phyloP scores from a whole-genome alignment of 768 basidiomycete species.

The Cystofilobasidium bisporidii region DNA sequence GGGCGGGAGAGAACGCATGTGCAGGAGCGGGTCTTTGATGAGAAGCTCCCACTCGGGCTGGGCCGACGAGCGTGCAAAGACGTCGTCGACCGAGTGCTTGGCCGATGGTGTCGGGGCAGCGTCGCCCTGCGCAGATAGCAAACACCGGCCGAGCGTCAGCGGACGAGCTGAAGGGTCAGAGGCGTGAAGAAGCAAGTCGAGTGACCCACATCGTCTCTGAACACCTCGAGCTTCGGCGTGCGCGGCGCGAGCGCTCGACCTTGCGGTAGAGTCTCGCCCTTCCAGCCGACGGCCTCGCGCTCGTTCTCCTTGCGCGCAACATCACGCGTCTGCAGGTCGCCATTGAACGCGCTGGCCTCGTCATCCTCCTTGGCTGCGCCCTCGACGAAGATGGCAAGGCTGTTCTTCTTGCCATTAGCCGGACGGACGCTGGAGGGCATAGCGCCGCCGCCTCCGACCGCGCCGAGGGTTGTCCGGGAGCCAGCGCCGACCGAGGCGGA shows the following conservation, averaged over 20 bases:
- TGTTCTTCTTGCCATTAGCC: slow-evolving; percentile 34
- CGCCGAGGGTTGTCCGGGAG: slow-evolving; percentile 14
- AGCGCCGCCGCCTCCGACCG: neutral
- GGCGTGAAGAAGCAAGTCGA: neutral
- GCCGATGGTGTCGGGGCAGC: slow-evolving; percentile 3
- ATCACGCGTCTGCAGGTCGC: slow-evolving; percentile 43
- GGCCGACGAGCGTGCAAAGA: slow-evolving; percentile 35
- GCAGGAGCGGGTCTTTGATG: slow-evolving; percentile 42
- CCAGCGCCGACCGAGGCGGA: neutral
- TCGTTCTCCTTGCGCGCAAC: slow-evolving; percentile 44
- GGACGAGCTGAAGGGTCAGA: too few species aligned
- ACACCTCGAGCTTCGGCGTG: slow-evolving; percentile 44
- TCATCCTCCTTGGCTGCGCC: slow-evolving; percentile 15
- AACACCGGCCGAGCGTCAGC: neutral
- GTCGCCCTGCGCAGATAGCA: neutral
- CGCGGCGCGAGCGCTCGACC: slow-evolving; percentile 35
- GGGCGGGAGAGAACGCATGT: slow-evolving; percentile 34
- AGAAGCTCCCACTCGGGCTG: slow-evolving; percentile 43
- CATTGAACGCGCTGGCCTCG: slow-evolving; percentile 29
- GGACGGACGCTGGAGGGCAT: slow-evolving; percentile 19
- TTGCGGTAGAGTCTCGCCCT: slow-evolving; percentile 43
- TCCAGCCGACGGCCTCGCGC: slow-evolving; percentile 41
- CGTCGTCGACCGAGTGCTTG: slow-evolving; percentile 34
- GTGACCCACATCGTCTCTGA: slow-evolving; percentile 42
- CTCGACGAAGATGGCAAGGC: slow-evolving; percentile 40